Percentiles rank a stretch among this genome's conserved stretches.
Conservation (phyloP, 805 yeast genomes). For the Candida mattraensis region DNA sequence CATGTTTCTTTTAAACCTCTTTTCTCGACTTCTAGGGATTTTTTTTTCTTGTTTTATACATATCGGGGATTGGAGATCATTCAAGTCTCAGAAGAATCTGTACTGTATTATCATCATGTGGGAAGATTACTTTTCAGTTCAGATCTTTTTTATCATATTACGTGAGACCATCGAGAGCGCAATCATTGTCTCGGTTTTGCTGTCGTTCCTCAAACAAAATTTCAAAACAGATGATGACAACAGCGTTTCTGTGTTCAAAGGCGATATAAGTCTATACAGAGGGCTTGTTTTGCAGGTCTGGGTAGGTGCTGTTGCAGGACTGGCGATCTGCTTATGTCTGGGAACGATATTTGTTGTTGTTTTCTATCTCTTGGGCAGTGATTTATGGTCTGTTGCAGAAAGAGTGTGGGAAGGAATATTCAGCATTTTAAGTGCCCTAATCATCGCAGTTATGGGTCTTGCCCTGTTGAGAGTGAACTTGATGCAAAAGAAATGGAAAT, state of each 20-base stretch:
- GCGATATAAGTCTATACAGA: conserved; percentile 36
- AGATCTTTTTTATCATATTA: conserved; percentile 69
- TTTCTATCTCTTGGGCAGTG: conserved; percentile 77
- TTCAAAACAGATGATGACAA: conserved; percentile 38
- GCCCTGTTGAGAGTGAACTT: conserved; percentile 79
- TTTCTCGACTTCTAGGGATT: too few species aligned
- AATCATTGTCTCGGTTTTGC: conserved; percentile 69
- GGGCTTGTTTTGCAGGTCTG: conserved; percentile 69
- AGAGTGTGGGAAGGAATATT: conserved; percentile 87
- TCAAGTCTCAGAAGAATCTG: too few species aligned
- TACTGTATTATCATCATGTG: conserved; percentile 25
- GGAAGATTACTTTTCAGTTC: conserved; percentile 64
- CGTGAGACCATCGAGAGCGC: conserved; percentile 77
- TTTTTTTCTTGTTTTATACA: too few species aligned
- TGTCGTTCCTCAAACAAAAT: conserved; percentile 69
- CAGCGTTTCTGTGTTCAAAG: conserved; percentile 28
- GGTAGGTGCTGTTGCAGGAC: conserved; percentile 76
- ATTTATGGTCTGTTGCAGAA: conserved; percentile 85
- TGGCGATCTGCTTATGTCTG: conserved; percentile 64
- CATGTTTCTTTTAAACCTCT: too few species aligned
- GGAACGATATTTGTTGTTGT: conserved; percentile 70
- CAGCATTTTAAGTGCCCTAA: conserved; percentile 71
- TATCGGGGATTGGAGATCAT: too few species aligned
- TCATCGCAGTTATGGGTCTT: conserved; percentile 85
- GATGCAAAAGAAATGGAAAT: conserved; percentile 78